These are phyloP conservation scores for Leccinum griseonigrum DNA, from an alignment of 1,284 basidiomycete species.

Conservation along the genomic window DNA sequence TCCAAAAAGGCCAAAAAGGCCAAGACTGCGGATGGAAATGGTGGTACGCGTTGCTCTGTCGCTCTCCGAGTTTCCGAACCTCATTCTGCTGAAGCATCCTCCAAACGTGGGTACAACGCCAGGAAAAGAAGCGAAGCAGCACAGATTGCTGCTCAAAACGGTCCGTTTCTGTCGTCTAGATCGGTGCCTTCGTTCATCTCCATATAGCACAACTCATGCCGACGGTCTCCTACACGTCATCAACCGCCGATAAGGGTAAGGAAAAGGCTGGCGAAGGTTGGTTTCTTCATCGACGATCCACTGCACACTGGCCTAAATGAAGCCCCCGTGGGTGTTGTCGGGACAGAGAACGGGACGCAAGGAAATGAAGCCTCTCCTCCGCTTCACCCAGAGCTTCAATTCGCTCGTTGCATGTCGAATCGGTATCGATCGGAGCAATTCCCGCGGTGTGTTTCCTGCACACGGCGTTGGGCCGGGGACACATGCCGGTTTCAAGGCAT, in stretches of 20 bases:
- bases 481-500: conserved; percentile 79
- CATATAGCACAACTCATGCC: conserved; percentile 47
- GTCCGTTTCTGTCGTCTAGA: conserved; percentile 38
- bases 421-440: conserved; percentile 67
- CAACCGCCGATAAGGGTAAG: conserved; percentile 41
- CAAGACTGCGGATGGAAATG: conserved; percentile 33
- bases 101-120: conserved; percentile 61
- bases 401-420: conserved; percentile 77
- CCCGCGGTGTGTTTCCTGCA: conserved; percentile 77
- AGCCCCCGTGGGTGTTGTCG: conserved; percentile 23
- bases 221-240: conserved; percentile 42
- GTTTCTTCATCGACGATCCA: conserved; percentile 17
- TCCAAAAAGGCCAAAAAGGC: conserved; percentile 42
- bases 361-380: conserved; percentile 22
- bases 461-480: conserved; percentile 78
- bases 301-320: conserved; percentile 5
- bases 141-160: conserved; percentile 54
- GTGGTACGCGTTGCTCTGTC: conserved; percentile 25
- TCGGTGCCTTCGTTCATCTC: conserved; percentile 21
- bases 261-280: conserved; percentile 42
- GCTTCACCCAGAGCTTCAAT: conserved; percentile 62
- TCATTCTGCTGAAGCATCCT: conserved; percentile 37
- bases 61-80: conserved; percentile 10
- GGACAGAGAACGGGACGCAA: conserved; percentile 27
- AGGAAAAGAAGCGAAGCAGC: conserved; percentile 69